A percentile compares a stretch with the other conserved stretches of the same genome.
Conservation (phyloP, 2,329 filamentous ascomycete species). For the Penicillium sp. region DNA sequence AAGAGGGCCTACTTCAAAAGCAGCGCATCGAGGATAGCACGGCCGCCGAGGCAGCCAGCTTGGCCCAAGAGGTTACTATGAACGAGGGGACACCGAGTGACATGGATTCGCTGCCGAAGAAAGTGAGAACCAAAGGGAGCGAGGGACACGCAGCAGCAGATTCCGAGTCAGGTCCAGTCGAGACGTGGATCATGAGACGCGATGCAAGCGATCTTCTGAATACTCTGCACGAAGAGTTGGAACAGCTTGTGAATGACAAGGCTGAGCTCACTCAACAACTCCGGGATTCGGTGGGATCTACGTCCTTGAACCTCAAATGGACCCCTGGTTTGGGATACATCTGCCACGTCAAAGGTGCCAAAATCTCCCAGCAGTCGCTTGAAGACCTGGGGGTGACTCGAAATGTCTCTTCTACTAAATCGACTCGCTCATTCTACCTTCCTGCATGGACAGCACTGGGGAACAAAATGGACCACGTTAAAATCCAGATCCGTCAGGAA, state of each 20-base stretch:
- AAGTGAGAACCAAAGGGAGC: conserved; percentile 29
- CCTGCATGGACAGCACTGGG: conserved; percentile 81
- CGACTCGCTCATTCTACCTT: conserved; percentile 77
- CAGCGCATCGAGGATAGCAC: conserved; percentile 72
- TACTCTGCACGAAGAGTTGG: conserved; percentile 64
- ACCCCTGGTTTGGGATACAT: conserved; percentile 83
- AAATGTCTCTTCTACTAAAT: conserved; percentile 74
- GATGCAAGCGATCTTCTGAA: conserved; percentile 63
- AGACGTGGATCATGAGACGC: conserved; percentile 61
- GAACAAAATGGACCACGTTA: conserved; percentile 69
- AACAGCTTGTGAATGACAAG: conserved; percentile 58
- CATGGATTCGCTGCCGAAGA: conserved; percentile 53
- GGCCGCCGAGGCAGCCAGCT: conserved; percentile 63
- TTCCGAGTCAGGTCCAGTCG: conserved; percentile 41
- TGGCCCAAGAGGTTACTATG: conserved; percentile 67
- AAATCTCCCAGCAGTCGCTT: conserved; percentile 54
- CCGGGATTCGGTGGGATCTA: conserved; percentile 56
- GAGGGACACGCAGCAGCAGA: conserved; percentile 27
- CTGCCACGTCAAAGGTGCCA: conserved; percentile 76
- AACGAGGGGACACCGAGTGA: conserved; percentile 61
- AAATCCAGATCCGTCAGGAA: conserved; percentile 72
- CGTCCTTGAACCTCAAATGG: conserved; percentile 75
- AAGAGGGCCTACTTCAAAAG: conserved; percentile 78
- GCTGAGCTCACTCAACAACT: conserved; percentile 56
- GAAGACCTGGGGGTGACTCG: conserved; percentile 44